Evolutionary conservation across 2,329 filamentous ascomycete genomes (phyloP), one percentile per base, ranked within the genome.

Genomic region (Emericellopsis cladophorae): DNA sequence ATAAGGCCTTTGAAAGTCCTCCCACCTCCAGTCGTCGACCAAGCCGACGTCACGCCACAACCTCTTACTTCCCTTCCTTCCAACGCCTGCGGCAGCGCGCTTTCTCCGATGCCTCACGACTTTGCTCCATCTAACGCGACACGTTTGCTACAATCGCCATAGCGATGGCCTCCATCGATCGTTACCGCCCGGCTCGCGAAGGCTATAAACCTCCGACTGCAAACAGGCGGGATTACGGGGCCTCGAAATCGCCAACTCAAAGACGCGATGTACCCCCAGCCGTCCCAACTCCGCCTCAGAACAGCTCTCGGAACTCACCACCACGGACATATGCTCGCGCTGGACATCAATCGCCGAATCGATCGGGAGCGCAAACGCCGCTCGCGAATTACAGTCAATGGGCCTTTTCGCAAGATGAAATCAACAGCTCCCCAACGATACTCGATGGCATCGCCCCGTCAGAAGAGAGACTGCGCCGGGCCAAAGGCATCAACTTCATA

Each of bases 401-500:
- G 92, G 73, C 86, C 42, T 96, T 95, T 58, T 85, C 81, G 12
- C 72, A 84, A 36, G 80, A 86, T 37, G 92, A 98, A 62, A 73
- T 94, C 22, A 65, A 76, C 40, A 84, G 82, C 54, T 84, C 87
- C 7, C 92, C 92, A 1, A 92, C 86, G 40, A 80, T 93, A 44
- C 62, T 88, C 12, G 85, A 95, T 49, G 90, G 90, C 18, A 76
- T 96, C 56, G 60, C 77, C 8, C 71, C 79, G 4, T 75, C 79
- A 24, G 81, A 92, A 55, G 92, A 96, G 64, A 74, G 86, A 46
- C 72, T 83, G 48, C 72, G 84, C 44, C 78, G 92, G 42, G 82
- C 84, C 45, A 96, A 96, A 59, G 90, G 92, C 37, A 82, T 95
- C 55, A 94, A 95, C 59, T 98, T 98, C 63, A 94, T 98, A 53